phyloP scores from a whole-genome alignment of 306 rosid genomes.

The Malus sieversii region DNA sequence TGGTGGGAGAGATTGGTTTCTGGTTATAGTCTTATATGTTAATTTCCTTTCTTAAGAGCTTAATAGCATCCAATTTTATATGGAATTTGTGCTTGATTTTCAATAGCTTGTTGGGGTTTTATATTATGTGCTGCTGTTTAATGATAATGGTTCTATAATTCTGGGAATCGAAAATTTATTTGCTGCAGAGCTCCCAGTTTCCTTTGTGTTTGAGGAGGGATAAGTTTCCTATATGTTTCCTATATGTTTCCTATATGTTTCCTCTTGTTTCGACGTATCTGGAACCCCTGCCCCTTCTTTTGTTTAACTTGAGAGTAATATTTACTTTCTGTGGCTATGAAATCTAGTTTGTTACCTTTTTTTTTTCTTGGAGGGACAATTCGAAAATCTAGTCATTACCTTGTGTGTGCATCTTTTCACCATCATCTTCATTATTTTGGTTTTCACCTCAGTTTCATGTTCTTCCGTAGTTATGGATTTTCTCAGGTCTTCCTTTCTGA shows the following conservation, averaged over 20 bases:
- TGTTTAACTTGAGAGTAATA: neutral
- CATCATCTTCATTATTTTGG: no score
- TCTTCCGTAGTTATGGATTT: no score
- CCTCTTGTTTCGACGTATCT: neutral
- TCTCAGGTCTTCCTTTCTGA: no score
- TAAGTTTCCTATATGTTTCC: neutral
- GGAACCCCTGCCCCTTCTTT: neutral
- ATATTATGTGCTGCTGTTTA: neutral
- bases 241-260: neutral
- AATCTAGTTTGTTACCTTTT: neutral
- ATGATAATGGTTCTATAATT: neutral
- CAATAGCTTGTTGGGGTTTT: neutral
- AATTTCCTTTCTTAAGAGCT: neutral
- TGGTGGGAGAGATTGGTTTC: neutral
- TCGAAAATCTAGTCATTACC: neutral
- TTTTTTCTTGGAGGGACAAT: no score
- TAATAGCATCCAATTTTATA: neutral
- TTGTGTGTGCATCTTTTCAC: neutral
- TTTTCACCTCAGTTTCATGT: no score
- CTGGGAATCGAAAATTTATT: neutral
- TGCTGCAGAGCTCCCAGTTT: no score
- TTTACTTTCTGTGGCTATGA: neutral
- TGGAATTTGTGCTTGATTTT: neutral
- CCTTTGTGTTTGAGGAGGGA: neutral
- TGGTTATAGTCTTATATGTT: neutral